Percentiles rank a stretch among this genome's conserved stretches.
These are phyloP conservation scores for Pseudocercospora vitis DNA, from an alignment of 2,329 filamentous ascomycete genomes.

Conservation along the genomic window DNA sequence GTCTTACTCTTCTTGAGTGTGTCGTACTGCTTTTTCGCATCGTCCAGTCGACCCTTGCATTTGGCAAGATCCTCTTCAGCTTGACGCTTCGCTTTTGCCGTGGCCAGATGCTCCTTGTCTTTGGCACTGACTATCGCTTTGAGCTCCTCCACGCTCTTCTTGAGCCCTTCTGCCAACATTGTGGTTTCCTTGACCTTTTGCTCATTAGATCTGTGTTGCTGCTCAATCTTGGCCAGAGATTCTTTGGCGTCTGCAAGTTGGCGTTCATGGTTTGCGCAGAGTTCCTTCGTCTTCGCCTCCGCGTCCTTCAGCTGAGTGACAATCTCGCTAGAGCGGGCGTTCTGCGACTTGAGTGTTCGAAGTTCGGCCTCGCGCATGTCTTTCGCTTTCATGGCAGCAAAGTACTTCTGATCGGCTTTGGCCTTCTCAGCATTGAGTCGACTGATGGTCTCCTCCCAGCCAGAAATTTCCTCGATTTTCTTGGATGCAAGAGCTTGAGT, in stretches of 20 bases:
- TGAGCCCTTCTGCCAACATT: slow-evolving; percentile 69
- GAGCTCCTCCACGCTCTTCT: slow-evolving; percentile 73
- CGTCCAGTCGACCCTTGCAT: slow-evolving; percentile 72
- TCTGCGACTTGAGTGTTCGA: slow-evolving; percentile 74
- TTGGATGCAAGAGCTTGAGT: slow-evolving; percentile 80
- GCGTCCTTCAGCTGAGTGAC: slow-evolving; percentile 90
- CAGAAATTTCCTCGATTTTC: slow-evolving; percentile 76
- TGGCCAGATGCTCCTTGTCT: slow-evolving; percentile 66
- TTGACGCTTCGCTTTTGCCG: slow-evolving; percentile 61
- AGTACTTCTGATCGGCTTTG: slow-evolving; percentile 97
- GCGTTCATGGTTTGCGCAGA: slow-evolving; percentile 85
- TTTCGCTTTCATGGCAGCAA: slow-evolving; percentile 90
- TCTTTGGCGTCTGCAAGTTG: slow-evolving; percentile 82
- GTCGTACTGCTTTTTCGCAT: slow-evolving; percentile 79
- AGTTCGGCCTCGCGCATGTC: slow-evolving; percentile 82
- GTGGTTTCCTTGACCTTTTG: slow-evolving; percentile 67
- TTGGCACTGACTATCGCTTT: slow-evolving; percentile 72
- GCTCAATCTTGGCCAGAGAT: slow-evolving; percentile 67
- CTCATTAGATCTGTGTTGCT: slow-evolving; percentile 75
- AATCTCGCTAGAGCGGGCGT: slow-evolving; percentile 87
- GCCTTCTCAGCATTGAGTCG: slow-evolving; percentile 82
- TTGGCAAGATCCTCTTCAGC: slow-evolving; percentile 74
- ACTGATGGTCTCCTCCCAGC: slow-evolving; percentile 74
- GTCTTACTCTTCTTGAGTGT: slow-evolving; percentile 79
- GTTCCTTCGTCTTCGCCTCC: slow-evolving; percentile 71